Evolutionary conservation across 345 rosid genomes (phyloP).

Genomic region (Firmiana major): DNA sequence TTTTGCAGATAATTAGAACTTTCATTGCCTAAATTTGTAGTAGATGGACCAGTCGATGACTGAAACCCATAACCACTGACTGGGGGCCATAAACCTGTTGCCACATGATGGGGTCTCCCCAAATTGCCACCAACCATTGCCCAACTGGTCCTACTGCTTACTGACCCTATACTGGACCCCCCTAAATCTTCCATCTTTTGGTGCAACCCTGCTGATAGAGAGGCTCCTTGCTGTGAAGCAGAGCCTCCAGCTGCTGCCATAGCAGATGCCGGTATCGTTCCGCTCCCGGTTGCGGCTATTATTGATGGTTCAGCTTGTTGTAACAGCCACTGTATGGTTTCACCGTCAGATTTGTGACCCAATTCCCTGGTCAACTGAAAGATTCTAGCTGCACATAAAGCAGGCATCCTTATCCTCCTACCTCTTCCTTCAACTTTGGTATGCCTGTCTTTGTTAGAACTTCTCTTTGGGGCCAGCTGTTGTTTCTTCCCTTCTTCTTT

Average conservation of each 20-base stretch:
- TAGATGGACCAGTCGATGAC: slow-evolving; percentile 45
- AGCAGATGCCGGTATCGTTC: slow-evolving; percentile 95
- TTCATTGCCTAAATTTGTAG: slow-evolving; percentile 51
- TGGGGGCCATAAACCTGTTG: slow-evolving; percentile 75
- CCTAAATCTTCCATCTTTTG: slow-evolving; percentile 58
- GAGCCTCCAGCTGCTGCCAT: slow-evolving; percentile 61
- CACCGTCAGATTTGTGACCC: slow-evolving; percentile 97
- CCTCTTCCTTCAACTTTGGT: slow-evolving; percentile 97
- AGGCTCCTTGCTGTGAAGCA: slow-evolving; percentile 58
- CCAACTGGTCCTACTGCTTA: slow-evolving; percentile 61
- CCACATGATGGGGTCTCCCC: slow-evolving; percentile 58
- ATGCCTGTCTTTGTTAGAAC: slow-evolving; percentile 88
- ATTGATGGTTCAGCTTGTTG: slow-evolving; percentile 95
- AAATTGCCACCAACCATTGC: slow-evolving; percentile 51
- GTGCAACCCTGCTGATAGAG: slow-evolving; percentile 65
- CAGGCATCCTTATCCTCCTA: slow-evolving; percentile 94
- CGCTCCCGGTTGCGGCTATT: slow-evolving; percentile 84
- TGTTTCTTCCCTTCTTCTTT: slow-evolving; percentile 57
- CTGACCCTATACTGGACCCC: slow-evolving; percentile 44
- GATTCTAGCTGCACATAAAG: slow-evolving; percentile 89
- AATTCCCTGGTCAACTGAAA: slow-evolving; percentile 92
- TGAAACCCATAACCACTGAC: slow-evolving; percentile 63
- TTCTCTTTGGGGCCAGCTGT: slow-evolving; percentile 71
- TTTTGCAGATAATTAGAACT: slow-evolving; percentile 50
- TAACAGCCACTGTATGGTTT: slow-evolving; percentile 89